Evolutionary conservation across 1,284 basidiomycete species (phyloP).

Genomic region (Cryptococcus deneoformans): DNA sequence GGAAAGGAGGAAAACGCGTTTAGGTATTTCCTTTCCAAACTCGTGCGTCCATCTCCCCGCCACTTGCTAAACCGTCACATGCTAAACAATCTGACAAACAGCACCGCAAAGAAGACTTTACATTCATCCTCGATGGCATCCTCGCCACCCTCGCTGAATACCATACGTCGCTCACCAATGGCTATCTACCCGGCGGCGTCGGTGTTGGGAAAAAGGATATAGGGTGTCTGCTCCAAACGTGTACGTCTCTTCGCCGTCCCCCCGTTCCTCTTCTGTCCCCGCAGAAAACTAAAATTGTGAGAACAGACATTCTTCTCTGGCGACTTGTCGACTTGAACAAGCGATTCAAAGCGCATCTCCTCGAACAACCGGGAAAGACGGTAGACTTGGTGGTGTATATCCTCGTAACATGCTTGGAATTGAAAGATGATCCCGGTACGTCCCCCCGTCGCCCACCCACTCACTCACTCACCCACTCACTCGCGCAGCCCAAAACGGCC

Average conservation of each 20-base stretch:
- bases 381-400: conserved; percentile 73
- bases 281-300: conserved; percentile 3
- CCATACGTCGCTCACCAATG: conserved; percentile 67
- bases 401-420: conserved; percentile 72
- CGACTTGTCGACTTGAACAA: conserved; percentile 88
- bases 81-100: conserved; percentile 32
- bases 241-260: conserved; percentile 52
- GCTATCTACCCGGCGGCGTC: conserved; percentile 67
- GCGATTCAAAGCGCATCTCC: conserved; percentile 79
- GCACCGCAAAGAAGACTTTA: conserved; percentile 85
- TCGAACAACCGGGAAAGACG: conserved; percentile 68
- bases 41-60: conserved; percentile 52
- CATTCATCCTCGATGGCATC: conserved; percentile 73
- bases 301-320: conserved; percentile 78
- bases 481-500: conserved; percentile 73
- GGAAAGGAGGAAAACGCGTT: conserved; percentile 73
- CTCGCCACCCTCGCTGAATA: conserved; percentile 63
- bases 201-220: conserved; percentile 61
- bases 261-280: neutral
- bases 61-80: neutral
- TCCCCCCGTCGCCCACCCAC: conserved; percentile 11
- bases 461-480: conserved; percentile 5
- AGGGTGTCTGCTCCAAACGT: conserved; percentile 74
- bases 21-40: conserved; percentile 81
- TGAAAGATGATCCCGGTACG: conserved; percentile 85